Conservation (phyloP, 768 basidiomycete species). For the Pulveroboletus sp. region DNA sequence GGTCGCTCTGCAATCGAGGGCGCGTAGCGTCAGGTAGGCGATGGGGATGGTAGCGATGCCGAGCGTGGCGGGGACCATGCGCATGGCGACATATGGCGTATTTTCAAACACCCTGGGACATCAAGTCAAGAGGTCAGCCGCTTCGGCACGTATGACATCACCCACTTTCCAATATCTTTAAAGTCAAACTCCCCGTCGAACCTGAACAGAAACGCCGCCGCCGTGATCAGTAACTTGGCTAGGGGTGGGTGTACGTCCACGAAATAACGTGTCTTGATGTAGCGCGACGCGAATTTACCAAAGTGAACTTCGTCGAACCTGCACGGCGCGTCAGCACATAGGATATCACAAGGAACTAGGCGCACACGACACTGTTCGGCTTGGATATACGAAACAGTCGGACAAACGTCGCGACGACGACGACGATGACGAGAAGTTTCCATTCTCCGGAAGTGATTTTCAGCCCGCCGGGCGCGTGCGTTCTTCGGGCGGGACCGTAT, state of each 20-base stretch:
- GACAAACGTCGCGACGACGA: constrained; percentile 73
- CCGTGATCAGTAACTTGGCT: constrained; percentile 91
- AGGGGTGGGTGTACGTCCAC: constrained; percentile 97
- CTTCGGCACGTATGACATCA: constrained; percentile 9
- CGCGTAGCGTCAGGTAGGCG: constrained; percentile 90
- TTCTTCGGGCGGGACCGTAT: constrained; percentile 47
- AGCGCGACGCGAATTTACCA: constrained; percentile 92
- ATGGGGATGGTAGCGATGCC: constrained; percentile 88
- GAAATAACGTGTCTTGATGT: constrained; percentile 88
- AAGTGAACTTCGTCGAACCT: constrained; percentile 99
- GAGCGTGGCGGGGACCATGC: constrained; percentile 85
- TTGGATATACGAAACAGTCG: constrained; percentile 80
- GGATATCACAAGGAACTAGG: constrained; percentile 9
- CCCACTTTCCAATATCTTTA: constrained; percentile 94
- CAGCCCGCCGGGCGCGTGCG: constrained; percentile 54
- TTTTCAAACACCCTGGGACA: constrained; percentile 66
- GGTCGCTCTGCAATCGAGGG: constrained; percentile 86
- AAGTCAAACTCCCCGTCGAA: constrained; percentile 96
- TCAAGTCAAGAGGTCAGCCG: neutral
- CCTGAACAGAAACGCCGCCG: constrained; percentile 82
- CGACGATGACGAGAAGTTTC: constrained; percentile 64
- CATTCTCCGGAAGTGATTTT: constrained; percentile 68
- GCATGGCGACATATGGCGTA: constrained; percentile 96
- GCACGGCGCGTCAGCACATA: constrained; percentile 4
- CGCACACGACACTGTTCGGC: constrained; percentile 91